Conservation (phyloP, 164 flowering plant species). For the Echeveria elegans region DNA sequence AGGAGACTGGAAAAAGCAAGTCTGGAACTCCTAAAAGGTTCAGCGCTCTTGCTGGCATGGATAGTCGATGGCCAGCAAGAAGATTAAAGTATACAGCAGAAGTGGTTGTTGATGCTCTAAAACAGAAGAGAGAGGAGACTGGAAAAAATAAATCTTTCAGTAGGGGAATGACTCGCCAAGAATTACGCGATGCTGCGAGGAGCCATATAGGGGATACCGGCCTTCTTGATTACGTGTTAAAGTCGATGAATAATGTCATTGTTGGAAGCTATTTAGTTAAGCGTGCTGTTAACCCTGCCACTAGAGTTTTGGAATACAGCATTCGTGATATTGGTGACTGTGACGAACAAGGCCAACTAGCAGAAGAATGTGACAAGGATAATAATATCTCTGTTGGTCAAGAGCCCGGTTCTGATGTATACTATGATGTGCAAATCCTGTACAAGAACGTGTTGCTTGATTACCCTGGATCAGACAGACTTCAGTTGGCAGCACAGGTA, state of each 20-base stretch:
- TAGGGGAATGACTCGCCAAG: conserved; percentile 77
- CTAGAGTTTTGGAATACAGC: conserved; percentile 53
- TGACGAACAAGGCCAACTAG: neutral
- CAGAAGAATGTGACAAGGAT: neutral
- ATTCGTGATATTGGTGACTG: conserved; percentile 27
- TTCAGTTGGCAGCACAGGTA: conserved; percentile 29
- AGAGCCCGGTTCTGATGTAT: conserved; percentile 33
- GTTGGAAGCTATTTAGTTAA: conserved; percentile 47
- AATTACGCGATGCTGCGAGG: conserved; percentile 77
- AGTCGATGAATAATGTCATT: conserved; percentile 61
- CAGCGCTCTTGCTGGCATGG: conserved; percentile 23
- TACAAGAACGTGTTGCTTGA: conserved; percentile 36
- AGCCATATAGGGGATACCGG: conserved; percentile 80
- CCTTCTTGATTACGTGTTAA: conserved; percentile 71
- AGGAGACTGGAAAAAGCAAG: conserved; percentile 20
- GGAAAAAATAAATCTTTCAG: neutral
- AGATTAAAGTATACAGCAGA: conserved; percentile 33
- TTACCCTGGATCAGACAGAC: conserved; percentile 26
- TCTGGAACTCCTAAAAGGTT: conserved; percentile 22
- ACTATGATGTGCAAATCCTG: conserved; percentile 35
- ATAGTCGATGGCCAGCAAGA: conserved; percentile 38
- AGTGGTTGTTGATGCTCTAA: conserved; percentile 31
- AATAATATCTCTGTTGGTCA: neutral
- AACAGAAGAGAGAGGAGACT: conserved; percentile 23
- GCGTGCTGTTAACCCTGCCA: conserved; percentile 41